Evolutionary conservation across 371 early-diverging fungal species (phyloP), one percentile per base, ranked within the genome.

Genomic region (Lichtheimia ornata): DNA sequence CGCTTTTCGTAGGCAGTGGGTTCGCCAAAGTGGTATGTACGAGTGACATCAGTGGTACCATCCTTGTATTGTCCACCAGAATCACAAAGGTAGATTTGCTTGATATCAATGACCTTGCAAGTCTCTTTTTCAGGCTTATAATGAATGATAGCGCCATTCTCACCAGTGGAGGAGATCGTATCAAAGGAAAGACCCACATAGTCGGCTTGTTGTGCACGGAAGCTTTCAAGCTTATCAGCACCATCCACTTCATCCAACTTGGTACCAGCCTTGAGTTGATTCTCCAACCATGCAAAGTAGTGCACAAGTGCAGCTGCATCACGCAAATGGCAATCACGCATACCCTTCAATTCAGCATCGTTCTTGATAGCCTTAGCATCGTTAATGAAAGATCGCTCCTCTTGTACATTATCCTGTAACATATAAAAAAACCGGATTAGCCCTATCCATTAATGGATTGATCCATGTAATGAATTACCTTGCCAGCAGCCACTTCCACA

Each of bases 31-130:
- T 95, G 95, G 28, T 91, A 72, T 4, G 99, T 99, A 60, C 99
- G 90, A 2, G 99, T 99, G 28, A 95, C 93, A 73, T 99, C 99
- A 5, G 99, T 99, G 11, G 99, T 99, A 25, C 99, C 99, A 64
- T 97, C 95, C 41, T 74, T 74, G 86, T 96, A 99, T 77, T 99
- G 99, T 55, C 92, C 99, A 25, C 99, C 99, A 52, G 95, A 94
- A 82, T 99, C 99, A 72, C 96, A 92, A 42, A 99, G 86, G 70
- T 97, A 95, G 64, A 98, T 86, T 51, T 88, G 80, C 53, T 89
- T 78, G 11, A 80, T 70, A 59, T 88, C 79, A 59, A 97, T 86
- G 50, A 72, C 63, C 50, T 74, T 74, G 56, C 91, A 92, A 13
- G 80, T 79, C 9, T 82, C 93, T 57, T 84, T 84, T 58, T 88